Percentiles rank a stretch among this genome's conserved stretches.
Evolutionary conservation across 768 basidiomycete species (phyloP).

Genomic region (Podaxis pistillaris): DNA sequence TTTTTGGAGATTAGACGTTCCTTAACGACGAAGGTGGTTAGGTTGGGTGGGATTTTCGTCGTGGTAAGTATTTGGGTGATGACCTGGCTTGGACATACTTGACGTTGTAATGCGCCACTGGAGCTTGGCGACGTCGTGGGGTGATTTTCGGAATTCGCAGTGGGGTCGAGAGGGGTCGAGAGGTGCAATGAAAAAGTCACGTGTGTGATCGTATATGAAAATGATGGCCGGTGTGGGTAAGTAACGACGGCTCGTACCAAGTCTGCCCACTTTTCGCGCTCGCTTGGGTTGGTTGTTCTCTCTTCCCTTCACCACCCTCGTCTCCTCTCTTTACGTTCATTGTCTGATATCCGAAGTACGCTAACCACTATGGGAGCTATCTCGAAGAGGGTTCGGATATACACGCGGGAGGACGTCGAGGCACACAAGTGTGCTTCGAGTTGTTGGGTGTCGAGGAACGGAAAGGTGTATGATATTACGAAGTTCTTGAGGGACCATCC

Average conservation of each 20-base stretch:
- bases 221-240: neutral
- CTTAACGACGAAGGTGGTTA: neutral
- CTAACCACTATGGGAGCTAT: conserved; percentile 29
- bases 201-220: neutral
- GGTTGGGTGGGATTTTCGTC: neutral
- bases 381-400: conserved; percentile 72
- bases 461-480: conserved; percentile 91
- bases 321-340: neutral
- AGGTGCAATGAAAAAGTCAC: neutral
- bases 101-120: neutral
- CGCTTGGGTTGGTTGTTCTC: neutral
- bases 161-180: neutral
- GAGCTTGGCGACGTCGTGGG: neutral
- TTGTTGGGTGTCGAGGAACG: conserved; percentile 81
- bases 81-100: neutral
- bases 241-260: neutral
- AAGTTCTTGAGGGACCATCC: conserved; percentile 85
- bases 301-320: conserved; percentile 2
- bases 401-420: conserved; percentile 71
- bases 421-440: conserved; percentile 56
- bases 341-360: neutral
- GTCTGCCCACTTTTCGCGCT: conserved; percentile 8
- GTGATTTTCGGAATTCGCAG: neutral
- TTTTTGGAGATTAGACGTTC: neutral
- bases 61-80: neutral